Percentiles rank a stretch among this genome's conserved stretches.
Conservation (phyloP, 352 stramenopile species). For the Pythium coloratum region DNA sequence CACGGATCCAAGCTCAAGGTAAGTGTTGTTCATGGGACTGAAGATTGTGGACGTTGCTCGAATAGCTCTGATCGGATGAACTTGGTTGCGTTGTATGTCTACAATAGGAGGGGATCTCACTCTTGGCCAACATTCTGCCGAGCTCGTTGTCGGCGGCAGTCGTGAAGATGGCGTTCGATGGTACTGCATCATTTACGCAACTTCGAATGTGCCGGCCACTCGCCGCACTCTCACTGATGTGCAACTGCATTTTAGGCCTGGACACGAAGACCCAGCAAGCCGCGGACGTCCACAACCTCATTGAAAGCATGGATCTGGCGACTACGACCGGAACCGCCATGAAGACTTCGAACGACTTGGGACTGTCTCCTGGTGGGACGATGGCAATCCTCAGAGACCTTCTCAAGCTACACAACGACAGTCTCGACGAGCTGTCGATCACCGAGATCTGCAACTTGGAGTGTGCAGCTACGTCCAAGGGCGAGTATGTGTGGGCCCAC, state of each 20-base stretch:
- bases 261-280: not conserved
- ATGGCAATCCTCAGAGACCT: not conserved
- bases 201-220: too few relatives aligned
- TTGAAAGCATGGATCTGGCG: not conserved
- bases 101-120: not conserved
- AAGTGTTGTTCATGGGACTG: too few relatives aligned
- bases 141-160: not conserved
- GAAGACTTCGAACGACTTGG: not conserved
- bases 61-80: too few relatives aligned
- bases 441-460: not conserved
- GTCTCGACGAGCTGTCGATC: not conserved
- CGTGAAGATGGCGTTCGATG: not conserved
- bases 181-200: not conserved
- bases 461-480: not conserved
- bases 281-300: not conserved
- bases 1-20: not conserved
- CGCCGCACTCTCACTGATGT: not conserved
- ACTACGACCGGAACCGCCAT: not conserved
- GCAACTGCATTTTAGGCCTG: not conserved
- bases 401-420: not conserved
- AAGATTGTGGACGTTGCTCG: too few relatives aligned
- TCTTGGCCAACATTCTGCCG: not conserved
- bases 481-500: not conserved
- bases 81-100: too few relatives aligned
- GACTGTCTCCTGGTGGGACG: not conserved